A percentile compares a stretch with the other conserved stretches of the same genome.
Evolutionary conservation across 2,329 filamentous ascomycete species (phyloP).

Genomic region (Epichloe hybrida): DNA sequence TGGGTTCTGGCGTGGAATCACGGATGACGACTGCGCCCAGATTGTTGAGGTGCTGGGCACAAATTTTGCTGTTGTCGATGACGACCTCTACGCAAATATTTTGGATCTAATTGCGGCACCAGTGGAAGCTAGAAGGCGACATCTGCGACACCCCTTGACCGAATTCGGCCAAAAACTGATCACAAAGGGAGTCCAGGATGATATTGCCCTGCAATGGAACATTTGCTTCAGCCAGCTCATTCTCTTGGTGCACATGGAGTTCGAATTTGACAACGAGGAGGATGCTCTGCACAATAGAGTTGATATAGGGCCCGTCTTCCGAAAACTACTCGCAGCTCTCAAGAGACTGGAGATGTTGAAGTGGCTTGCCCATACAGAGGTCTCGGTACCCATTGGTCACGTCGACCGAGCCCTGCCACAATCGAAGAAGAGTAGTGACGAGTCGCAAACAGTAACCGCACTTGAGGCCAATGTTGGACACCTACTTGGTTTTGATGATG

Average conservation of each 20-base stretch:
- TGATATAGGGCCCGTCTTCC: constrained; percentile 56
- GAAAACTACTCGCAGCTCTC: constrained; percentile 56
- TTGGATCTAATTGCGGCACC: constrained; percentile 30
- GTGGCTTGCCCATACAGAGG: constrained; percentile 51
- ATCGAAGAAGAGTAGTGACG: constrained; percentile 29
- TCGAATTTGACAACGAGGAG: constrained; percentile 62
- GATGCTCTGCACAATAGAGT: constrained; percentile 46
- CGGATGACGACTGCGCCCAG: constrained; percentile 64
- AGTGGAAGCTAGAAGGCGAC: constrained; percentile 31
- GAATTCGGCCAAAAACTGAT: constrained; percentile 64
- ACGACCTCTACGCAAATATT: constrained; percentile 40
- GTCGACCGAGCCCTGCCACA: constrained; percentile 20
- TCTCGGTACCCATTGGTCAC: constrained; percentile 34
- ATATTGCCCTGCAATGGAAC: constrained; percentile 55
- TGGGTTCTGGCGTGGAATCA: constrained; percentile 64
- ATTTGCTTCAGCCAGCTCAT: constrained; percentile 72
- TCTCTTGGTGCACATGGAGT: constrained; percentile 75
- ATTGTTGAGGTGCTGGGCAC: constrained; percentile 57
- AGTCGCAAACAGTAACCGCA: constrained; percentile 38
- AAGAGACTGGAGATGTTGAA: constrained; percentile 59
- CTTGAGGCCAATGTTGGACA: constrained; percentile 48
- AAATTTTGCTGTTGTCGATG: constrained; percentile 45
- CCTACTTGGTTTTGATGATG: constrained; percentile 47
- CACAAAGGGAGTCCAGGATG: constrained; percentile 67
- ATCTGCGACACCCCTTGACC: constrained; percentile 44